A percentile compares a stretch with the other conserved stretches of the same genome.
Conservation (phyloP, 23 red algal species). For the Gracilariopsis chorda region DNA sequence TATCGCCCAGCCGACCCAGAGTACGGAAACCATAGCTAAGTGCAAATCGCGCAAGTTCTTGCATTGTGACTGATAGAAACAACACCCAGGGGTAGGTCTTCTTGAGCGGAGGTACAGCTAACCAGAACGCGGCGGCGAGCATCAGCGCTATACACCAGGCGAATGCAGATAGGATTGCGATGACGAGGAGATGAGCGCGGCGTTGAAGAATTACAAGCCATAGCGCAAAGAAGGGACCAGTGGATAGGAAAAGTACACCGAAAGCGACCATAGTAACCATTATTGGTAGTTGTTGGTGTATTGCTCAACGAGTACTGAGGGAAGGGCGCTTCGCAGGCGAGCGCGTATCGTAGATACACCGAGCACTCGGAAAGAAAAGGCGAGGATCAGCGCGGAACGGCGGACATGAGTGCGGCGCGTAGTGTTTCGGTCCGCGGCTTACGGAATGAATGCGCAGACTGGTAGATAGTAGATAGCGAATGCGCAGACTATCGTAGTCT, state of each 20-base stretch:
- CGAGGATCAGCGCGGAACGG: no score
- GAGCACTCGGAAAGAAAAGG: no score
- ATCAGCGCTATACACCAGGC: slow-evolving; percentile 55
- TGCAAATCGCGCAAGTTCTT: slow-evolving; percentile 44
- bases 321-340: no score
- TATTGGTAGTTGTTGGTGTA: no score
- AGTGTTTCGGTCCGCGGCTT: no score
- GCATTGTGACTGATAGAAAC: slow-evolving; percentile 56
- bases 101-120: slow-evolving; percentile 56
- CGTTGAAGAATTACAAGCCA: slow-evolving; percentile 47
- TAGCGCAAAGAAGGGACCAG: slow-evolving; percentile 44
- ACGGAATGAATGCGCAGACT: no score
- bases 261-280: slow-evolving; percentile 65
- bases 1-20: slow-evolving; percentile 2
- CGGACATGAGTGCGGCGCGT: no score
- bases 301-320: no score
- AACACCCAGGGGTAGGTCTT: slow-evolving; percentile 35
- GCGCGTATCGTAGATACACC: no score
- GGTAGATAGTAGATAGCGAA: no score
- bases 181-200: slow-evolving; percentile 54
- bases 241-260: slow-evolving; percentile 50
- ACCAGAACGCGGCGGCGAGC: slow-evolving; percentile 43
- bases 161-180: slow-evolving; percentile 65
- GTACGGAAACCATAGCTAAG: slow-evolving; percentile 49
- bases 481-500: no score